A percentile compares a stretch with the other conserved stretches of the same genome.
phyloP scores from a whole-genome alignment of 1,139 yeast species.

The Pichia sp. region DNA sequence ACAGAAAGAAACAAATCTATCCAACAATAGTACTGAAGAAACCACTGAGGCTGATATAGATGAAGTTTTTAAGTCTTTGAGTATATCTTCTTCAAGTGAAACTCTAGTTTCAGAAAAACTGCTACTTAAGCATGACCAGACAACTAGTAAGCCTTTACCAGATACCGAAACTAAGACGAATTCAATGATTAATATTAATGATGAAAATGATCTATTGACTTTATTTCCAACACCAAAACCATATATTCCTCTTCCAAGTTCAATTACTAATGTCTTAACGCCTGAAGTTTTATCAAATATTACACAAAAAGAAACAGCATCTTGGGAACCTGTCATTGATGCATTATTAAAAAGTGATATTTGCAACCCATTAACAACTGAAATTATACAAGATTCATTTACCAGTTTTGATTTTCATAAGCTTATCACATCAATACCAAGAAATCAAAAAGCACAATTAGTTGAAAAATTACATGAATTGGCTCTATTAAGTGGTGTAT shows the following conservation, averaged over 20 bases:
- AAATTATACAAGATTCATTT: constrained; percentile 32
- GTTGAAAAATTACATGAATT: constrained; percentile 36
- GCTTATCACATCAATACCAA: constrained; percentile 43
- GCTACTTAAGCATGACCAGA: too few relatives aligned
- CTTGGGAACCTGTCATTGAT: constrained; percentile 52
- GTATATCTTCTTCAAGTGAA: not conserved
- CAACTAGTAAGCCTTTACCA: too few relatives aligned
- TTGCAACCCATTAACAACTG: constrained; percentile 4
- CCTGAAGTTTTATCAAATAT: constrained; percentile 40
- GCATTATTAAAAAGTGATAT: constrained; percentile 31
- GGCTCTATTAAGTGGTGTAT: constrained; percentile 21
- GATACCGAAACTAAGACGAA: too few relatives aligned
- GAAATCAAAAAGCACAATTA: constrained; percentile 31
- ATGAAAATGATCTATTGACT: constrained; percentile 16
- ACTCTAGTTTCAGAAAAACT: too few relatives aligned
- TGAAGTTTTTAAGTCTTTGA: constrained; percentile 22
- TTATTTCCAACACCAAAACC: constrained; percentile 25
- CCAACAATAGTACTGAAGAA: constrained; percentile 14
- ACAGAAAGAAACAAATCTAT: constrained; percentile 15
- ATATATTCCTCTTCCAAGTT: constrained; percentile 35
- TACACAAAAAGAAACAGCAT: constrained; percentile 37
- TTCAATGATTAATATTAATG: constrained; percentile 9
- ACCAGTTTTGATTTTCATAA: constrained; percentile 34
- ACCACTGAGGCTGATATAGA: constrained; percentile 30
- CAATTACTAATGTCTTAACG: constrained; percentile 41